Evolutionary conservation across 176 grass and related monocot species (phyloP), one percentile per base, ranked within the genome.

Genomic region (Neostapfia colusana): DNA sequence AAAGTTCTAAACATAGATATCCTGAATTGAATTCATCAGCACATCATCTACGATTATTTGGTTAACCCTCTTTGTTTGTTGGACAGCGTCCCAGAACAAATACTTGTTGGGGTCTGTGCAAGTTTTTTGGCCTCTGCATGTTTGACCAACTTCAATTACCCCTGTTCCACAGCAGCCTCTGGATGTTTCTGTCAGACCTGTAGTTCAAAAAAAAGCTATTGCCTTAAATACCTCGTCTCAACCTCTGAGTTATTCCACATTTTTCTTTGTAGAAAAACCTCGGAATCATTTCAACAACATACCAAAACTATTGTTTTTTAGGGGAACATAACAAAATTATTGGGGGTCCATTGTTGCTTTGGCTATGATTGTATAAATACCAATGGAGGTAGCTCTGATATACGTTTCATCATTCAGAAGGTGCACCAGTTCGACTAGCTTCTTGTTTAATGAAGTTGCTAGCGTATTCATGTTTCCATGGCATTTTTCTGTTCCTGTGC

Each of bases 21-120:
- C 89, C 59, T 53, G 59, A 28, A 74, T 69, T 63, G 76, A 54
- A 53, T 41, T 87, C 17, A 67, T 55, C 27, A 77, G 55, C 20
- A 65, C 73, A 10, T 88, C 31, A 55, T 88, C 77, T 40, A 80
- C 61, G 48, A 92, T 80, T 44, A 92, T 83, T 66, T 92, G 65
- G 81, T 92, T 89, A 82, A 83, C 83, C 56, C 77, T 86, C 75
- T 92, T 86, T 34, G 86, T 92, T 51, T 84, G 90, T 73, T 92
- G 90, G 81, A 88, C 86, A 64, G 90, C 90, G 63, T 92, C 90
- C 90, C 86, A 89, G 76, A 83, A 92, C 74, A 92, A 65, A 56
- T 89, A 92, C 71, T 72, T 89, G 79, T 57, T 83, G 39, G 90
- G 86, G 83, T 92, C 74, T 77, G 76, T 45, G 68, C 89, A 92